These are phyloP conservation scores for Fragaria vesca DNA, from an alignment of 306 rosid species.

Conservation along the genomic window DNA sequence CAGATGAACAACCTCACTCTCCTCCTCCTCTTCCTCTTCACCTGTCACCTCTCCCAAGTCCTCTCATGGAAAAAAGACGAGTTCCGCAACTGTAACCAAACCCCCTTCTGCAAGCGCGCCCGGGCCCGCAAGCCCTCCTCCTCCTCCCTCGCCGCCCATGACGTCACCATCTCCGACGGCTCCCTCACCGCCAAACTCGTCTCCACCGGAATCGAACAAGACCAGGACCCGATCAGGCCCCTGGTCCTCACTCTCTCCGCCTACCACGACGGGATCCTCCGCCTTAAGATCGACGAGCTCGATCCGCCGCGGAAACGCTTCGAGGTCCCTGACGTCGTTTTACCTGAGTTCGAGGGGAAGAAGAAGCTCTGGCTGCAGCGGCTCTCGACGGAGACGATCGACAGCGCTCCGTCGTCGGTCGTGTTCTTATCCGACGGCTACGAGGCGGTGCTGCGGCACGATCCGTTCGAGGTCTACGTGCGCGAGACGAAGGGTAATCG, in stretches of 20 bases:
- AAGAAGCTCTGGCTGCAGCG: conserved; percentile 79
- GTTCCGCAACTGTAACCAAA: conserved; percentile 82
- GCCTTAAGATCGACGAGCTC: conserved; percentile 82
- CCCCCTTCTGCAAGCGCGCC: conserved; percentile 94
- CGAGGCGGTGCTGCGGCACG: conserved; percentile 76
- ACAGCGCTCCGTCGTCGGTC: conserved; percentile 44
- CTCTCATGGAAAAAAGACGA: conserved; percentile 87
- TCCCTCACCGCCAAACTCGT: conserved; percentile 71
- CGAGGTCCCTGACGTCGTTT: conserved; percentile 73
- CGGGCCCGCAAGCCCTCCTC: conserved; percentile 61
- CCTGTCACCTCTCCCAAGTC: conserved; percentile 37
- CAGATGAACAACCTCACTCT: conserved; percentile 39
- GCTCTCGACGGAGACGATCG: conserved; percentile 46
- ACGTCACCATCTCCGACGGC: conserved; percentile 58
- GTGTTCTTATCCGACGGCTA: conserved; percentile 59
- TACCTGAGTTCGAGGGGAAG: conserved; percentile 47
- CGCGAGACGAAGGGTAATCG: conserved; percentile 61
- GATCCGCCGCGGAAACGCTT: conserved; percentile 67
- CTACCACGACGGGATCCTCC: conserved; percentile 58
- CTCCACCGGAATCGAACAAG: conserved; percentile 26
- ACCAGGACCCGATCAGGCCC: conserved; percentile 38
- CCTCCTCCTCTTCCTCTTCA: conserved; percentile 41
- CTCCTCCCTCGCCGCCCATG: conserved; percentile 54
- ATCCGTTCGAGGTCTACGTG: conserved; percentile 84
- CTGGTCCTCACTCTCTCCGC: conserved; percentile 71